Evolutionary conservation across 768 basidiomycete species (phyloP).

Genomic region (Mycena belliarum): DNA sequence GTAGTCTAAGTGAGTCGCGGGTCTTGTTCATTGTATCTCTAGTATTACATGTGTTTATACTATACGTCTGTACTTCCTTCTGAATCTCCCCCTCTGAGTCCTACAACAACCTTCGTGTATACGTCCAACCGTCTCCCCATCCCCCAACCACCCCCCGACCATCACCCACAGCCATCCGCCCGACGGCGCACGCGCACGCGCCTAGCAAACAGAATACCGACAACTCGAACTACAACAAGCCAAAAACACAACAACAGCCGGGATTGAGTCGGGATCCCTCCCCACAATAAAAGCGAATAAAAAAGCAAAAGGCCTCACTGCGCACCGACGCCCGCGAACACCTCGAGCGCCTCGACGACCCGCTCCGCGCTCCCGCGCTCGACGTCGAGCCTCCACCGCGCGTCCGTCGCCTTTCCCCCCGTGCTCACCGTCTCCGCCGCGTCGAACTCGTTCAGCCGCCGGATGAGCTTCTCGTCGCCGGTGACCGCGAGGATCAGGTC

Average conservation of each 20-base stretch:
- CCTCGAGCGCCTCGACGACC: constrained; percentile 22
- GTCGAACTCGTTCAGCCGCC: constrained; percentile 74
- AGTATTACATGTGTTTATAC: too few relatives aligned
- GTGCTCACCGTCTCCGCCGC: constrained; percentile 72
- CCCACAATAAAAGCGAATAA: background rate
- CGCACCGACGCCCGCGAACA: constrained; percentile 24
- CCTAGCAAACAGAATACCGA: constrained; percentile 23
- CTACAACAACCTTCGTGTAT: too few relatives aligned
- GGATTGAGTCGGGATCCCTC: background rate
- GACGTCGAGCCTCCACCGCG: constrained; percentile 67
- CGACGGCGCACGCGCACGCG: too few relatives aligned
- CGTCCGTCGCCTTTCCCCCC: constrained; percentile 76
- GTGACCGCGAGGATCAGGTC: constrained; percentile 37
- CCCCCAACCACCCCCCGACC: too few relatives aligned
- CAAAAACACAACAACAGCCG: background rate
- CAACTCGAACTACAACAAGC: constrained; percentile 10
- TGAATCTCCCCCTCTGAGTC: too few relatives aligned
- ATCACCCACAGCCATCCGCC: too few relatives aligned
- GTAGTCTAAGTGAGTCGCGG: too few relatives aligned
- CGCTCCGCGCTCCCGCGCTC: too few relatives aligned
- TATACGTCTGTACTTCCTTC: too few relatives aligned
- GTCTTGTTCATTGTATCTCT: too few relatives aligned
- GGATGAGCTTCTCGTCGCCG: constrained; percentile 76
- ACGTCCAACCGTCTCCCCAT: too few relatives aligned
- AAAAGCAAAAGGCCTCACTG: background rate